Percentiles rank a stretch among this genome's conserved stretches.
Evolutionary conservation across 169 alveolate genomes (phyloP).

Genomic region (Cryptosporidium parvum): DNA sequence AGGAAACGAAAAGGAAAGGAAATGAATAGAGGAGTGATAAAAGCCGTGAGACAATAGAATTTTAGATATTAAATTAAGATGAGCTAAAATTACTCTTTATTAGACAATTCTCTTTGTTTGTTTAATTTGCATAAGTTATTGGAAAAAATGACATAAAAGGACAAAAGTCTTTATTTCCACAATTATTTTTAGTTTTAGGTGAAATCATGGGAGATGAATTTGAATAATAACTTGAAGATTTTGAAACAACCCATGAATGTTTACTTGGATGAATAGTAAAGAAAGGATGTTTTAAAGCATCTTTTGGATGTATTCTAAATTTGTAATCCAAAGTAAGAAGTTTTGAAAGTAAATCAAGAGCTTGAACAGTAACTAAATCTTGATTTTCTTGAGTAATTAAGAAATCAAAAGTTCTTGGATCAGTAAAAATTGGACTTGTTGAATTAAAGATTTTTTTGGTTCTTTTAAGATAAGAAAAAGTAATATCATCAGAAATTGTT

Average conservation of each 20-base stretch:
- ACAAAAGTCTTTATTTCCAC: conserved; percentile 5
- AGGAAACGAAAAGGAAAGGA: no score
- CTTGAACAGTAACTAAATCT: conserved; percentile 83
- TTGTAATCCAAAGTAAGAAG: conserved; percentile 75
- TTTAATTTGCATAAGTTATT: background rate
- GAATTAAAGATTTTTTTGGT: conserved; percentile 10
- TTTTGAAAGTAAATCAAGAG: conserved; percentile 83
- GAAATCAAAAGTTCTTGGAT: conserved; percentile 58
- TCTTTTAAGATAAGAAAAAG: conserved; percentile 1
- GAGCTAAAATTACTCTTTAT: background rate
- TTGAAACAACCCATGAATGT: background rate
- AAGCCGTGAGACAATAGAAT: background rate
- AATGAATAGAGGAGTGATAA: no score
- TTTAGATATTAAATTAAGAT: background rate
- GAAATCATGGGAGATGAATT: background rate
- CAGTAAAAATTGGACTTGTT: conserved; percentile 37
- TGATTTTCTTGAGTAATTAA: conserved; percentile 75
- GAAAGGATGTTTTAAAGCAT: conserved; percentile 67
- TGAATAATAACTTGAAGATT: background rate
- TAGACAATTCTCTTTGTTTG: background rate
- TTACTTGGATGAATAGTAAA: background rate
- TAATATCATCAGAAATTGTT: conserved; percentile 3
- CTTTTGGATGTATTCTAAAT: conserved; percentile 33
- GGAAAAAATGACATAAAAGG: background rate
- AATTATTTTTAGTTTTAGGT: background rate